Conservation (phyloP, 306 rosid species). For the Quercus variabilis region DNA sequence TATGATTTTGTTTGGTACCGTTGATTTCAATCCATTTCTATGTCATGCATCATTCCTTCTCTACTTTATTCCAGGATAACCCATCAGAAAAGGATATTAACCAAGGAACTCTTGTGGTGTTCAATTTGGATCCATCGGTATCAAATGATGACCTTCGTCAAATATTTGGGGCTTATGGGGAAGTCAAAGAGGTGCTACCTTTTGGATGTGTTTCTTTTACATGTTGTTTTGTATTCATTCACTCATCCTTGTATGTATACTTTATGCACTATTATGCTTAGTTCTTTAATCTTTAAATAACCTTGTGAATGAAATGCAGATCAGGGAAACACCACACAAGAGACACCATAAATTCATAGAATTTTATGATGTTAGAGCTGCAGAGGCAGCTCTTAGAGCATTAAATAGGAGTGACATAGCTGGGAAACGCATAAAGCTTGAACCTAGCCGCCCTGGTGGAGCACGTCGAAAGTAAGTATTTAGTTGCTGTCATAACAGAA, state of each 20-base stretch:
- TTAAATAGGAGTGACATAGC: conserved; percentile 93
- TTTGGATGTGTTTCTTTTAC: not conserved
- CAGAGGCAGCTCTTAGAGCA: conserved; percentile 87
- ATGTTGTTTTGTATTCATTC: not conserved
- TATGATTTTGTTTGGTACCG: not conserved
- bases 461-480: conserved; percentile 84
- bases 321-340: conserved; percentile 95
- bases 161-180: conserved; percentile 91
- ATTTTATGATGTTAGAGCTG: conserved; percentile 85
- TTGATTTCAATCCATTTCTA: conserved; percentile 4
- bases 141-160: conserved; percentile 89
- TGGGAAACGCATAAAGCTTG: conserved; percentile 93
- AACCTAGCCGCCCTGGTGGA: conserved; percentile 99
- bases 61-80: conserved; percentile 60
- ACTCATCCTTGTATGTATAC: not conserved
- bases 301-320: conserved; percentile 46
- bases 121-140: conserved; percentile 90
- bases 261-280: conserved; percentile 5
- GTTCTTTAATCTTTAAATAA: conserved; percentile 5
- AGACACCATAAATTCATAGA: conserved; percentile 93
- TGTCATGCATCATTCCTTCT: conserved; percentile 21
- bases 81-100: conserved; percentile 93
- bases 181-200: conserved; percentile 80
- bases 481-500: not conserved
- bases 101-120: conserved; percentile 97